These are phyloP conservation scores for Helotiales sp. DNA, from an alignment of 2,329 filamentous ascomycete genomes.

Conservation along the genomic window DNA sequence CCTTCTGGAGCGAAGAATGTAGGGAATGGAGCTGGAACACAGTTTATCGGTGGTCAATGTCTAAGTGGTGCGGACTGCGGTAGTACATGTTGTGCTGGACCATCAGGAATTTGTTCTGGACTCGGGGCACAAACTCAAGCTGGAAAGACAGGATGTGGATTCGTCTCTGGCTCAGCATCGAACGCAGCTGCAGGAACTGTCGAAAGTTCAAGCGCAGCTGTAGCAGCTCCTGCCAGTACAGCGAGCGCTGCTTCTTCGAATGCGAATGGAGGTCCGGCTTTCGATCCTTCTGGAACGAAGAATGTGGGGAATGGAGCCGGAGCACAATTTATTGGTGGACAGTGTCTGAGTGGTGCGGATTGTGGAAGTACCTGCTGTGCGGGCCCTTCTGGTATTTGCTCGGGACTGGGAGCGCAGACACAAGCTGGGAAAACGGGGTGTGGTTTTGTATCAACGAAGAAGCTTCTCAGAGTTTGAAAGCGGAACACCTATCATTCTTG, in stretches of 20 bases:
- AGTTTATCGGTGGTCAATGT: conserved; percentile 28
- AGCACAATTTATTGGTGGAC: conserved; percentile 26
- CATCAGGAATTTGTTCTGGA: conserved; percentile 36
- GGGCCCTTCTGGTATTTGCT: conserved; percentile 33
- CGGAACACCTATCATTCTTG: too few relatives aligned
- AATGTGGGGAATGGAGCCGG: conserved; percentile 27
- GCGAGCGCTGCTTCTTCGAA: background rate
- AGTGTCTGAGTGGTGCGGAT: conserved; percentile 24
- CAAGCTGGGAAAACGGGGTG: conserved; percentile 39
- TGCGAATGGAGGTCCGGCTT: conserved; percentile 18
- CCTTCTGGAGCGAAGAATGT: conserved; percentile 28
- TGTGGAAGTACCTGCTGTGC: conserved; percentile 25
- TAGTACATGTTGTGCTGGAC: conserved; percentile 23
- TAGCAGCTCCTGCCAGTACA: background rate
- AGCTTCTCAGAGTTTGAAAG: conserved; percentile 1
- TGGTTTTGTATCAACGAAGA: conserved; percentile 11
- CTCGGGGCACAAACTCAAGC: conserved; percentile 34
- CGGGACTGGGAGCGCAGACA: conserved; percentile 34
- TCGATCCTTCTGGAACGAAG: conserved; percentile 25
- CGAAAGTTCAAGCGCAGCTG: conserved; percentile 9
- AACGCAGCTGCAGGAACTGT: background rate
- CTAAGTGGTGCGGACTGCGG: conserved; percentile 22
- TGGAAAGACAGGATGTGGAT: conserved; percentile 38
- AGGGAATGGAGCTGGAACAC: conserved; percentile 20
- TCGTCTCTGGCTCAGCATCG: conserved; percentile 5